Evolutionary conservation across 495 filamentous ascomycete genomes (phyloP), one percentile per base, ranked within the genome.

Genomic region (Margaritispora aquatica): DNA sequence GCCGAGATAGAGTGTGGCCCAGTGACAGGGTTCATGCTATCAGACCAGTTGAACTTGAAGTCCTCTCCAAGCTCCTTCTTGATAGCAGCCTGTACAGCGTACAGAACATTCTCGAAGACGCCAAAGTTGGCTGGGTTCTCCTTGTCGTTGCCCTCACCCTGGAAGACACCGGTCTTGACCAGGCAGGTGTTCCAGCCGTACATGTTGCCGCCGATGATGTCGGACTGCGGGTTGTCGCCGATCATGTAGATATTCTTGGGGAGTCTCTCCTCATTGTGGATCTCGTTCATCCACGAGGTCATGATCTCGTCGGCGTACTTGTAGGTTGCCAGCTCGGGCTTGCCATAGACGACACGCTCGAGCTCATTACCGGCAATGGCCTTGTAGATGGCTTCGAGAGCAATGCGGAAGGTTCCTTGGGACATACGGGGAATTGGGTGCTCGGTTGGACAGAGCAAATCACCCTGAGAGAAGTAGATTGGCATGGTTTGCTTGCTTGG

Each of bases 211-310:
- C 94, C 94, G 11, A 75, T 72, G 58, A 98, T 94, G 70, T 98
- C 94, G 19, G 84, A 88, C 64, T 87, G 88, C 0, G 94, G 92
- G 63, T 96, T 98, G 64, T 98, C 94, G 0, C 94, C 94, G 19
- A 98, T 79, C 92, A 97, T 96, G 66, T 95, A 97, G 5, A 98
- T 88, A 73, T 80, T 67, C 69, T 70, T 59, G 93, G 68, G 22
- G 64, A 66, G 21, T 46, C 54, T 21, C 69, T 62, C 20, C 61
- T 65, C 22, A 34, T 27, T n/a, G 63, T 51, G 26, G 34, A 31
- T 68, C 62, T 60, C 34, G 24, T 23, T 19, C 17, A 88, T 76
- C 59, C 89, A 84, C 23, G 69, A 71, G 50, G 73, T 51, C 23
- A 97, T 73, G 56, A 86, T 77, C 23, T 77, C 72, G 73, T 96